Conservation (phyloP, 176 grass and related monocot species). For the Tuctoria greenei region DNA sequence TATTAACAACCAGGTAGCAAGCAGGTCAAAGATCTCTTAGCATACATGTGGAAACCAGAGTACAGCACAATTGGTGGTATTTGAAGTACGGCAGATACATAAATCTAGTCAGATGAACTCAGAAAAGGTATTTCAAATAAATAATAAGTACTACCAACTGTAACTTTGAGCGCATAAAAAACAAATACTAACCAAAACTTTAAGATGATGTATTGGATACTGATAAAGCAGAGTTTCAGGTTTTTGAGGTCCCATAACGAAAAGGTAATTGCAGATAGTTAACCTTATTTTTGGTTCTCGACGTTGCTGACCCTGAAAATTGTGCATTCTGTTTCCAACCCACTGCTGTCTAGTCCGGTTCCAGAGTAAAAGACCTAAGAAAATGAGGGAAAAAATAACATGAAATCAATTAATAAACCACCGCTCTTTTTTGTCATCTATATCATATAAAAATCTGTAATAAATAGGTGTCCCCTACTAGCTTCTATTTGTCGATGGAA, state of each 20-base stretch:
- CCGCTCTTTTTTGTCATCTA: not conserved
- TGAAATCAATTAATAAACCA: not conserved
- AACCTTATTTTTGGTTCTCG: slow-evolving; percentile 78
- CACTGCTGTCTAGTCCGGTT: slow-evolving; percentile 85
- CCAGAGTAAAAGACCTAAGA: slow-evolving; percentile 78
- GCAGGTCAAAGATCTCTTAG: not conserved
- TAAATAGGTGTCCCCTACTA: not conserved
- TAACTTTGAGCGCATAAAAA: too few species aligned
- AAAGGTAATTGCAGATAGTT: not conserved
- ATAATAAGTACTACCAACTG: too few species aligned
- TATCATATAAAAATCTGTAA: not conserved
- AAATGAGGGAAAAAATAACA: not conserved
- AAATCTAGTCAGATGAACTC: not conserved
- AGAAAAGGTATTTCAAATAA: not conserved
- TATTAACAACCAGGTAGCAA: not conserved
- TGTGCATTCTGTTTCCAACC: slow-evolving; percentile 56
- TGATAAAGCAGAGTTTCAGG: not conserved
- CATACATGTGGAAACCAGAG: not conserved
- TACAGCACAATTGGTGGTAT: not conserved
- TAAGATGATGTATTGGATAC: not conserved
- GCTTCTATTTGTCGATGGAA: not conserved
- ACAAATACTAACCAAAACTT: not conserved
- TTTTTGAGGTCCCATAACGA: not conserved
- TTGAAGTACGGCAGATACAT: not conserved
- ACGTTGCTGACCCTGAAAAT: slow-evolving; percentile 43